A percentile compares a stretch with the other conserved stretches of the same genome.
phyloP scores from a whole-genome alignment of 257 asterid genomes.

The Jaltomata sinuosa region DNA sequence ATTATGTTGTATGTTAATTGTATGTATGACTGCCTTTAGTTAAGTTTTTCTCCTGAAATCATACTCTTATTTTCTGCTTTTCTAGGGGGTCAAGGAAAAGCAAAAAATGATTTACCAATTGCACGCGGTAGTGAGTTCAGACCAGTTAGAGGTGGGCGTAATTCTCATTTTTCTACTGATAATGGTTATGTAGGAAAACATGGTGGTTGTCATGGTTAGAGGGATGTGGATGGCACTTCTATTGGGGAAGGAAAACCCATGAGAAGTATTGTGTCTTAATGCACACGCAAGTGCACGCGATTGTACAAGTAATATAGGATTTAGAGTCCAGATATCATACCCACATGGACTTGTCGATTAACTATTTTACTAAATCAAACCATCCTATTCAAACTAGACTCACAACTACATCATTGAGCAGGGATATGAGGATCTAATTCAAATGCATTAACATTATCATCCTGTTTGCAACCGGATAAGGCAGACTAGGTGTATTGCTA shows the following conservation, averaged over 20 bases:
- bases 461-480: too few relatives aligned
- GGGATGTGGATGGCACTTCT: slow-evolving; percentile 45
- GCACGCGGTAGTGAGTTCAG: slow-evolving; percentile 42
- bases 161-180: slow-evolving; percentile 43
- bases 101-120: slow-evolving; percentile 30
- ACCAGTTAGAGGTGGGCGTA: slow-evolving; percentile 40
- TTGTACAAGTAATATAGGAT: too few relatives aligned
- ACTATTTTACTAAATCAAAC: too few relatives aligned
- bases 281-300: too few relatives aligned
- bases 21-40: not conserved
- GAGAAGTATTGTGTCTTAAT: too few relatives aligned
- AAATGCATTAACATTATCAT: too few relatives aligned
- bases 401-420: too few relatives aligned
- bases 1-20: not conserved
- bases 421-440: too few relatives aligned
- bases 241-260: slow-evolving; percentile 47
- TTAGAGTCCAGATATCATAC: too few relatives aligned
- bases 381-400: too few relatives aligned
- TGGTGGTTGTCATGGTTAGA: slow-evolving; percentile 55
- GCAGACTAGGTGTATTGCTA: too few relatives aligned
- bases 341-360: too few relatives aligned
- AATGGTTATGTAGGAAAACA: slow-evolving; percentile 66
- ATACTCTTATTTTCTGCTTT: not conserved
- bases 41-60: not conserved
- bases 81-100: slow-evolving; percentile 43